phyloP scores from a whole-genome alignment of 257 asterid genomes.

The Ligustrum vulgare region DNA sequence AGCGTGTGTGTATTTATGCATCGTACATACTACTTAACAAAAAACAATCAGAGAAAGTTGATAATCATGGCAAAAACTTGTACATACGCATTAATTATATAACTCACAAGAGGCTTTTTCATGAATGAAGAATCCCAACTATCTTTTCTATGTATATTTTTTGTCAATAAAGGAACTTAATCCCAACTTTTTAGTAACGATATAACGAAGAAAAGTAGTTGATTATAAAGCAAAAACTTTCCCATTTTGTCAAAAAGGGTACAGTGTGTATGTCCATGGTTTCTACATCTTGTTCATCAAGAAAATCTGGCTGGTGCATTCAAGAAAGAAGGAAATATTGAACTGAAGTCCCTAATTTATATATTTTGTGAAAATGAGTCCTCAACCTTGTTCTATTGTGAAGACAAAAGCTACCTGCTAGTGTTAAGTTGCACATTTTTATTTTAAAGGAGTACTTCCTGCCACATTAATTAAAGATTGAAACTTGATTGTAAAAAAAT shows the following conservation, averaged over 20 bases:
- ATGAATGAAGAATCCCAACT: background rate
- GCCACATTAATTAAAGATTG: background rate
- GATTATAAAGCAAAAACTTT: constrained; percentile 27
- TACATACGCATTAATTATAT: background rate
- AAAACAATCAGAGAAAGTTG: background rate
- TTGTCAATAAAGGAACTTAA: constrained; percentile 22
- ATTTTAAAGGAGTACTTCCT: background rate
- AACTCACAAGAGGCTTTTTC: constrained; percentile 13
- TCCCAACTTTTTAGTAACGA: constrained; percentile 17
- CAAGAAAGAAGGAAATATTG: background rate
- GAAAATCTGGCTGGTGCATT: background rate
- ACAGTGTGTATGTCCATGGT: constrained; percentile 9
- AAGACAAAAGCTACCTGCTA: background rate
- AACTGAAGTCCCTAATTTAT: background rate
- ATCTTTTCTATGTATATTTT: background rate
- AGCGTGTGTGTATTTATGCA: background rate
- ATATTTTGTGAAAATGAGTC: background rate
- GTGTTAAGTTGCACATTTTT: background rate
- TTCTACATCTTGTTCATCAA: constrained; percentile 23
- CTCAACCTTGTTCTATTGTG: background rate
- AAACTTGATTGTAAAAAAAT: background rate
- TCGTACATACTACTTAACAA: background rate
- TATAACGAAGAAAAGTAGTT: constrained; percentile 27
- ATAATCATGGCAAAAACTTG: background rate
- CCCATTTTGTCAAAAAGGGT: constrained; percentile 45